Evolutionary conservation across 148 eudicot genomes (phyloP).

Genomic region (Vaccinium darrowii): DNA sequence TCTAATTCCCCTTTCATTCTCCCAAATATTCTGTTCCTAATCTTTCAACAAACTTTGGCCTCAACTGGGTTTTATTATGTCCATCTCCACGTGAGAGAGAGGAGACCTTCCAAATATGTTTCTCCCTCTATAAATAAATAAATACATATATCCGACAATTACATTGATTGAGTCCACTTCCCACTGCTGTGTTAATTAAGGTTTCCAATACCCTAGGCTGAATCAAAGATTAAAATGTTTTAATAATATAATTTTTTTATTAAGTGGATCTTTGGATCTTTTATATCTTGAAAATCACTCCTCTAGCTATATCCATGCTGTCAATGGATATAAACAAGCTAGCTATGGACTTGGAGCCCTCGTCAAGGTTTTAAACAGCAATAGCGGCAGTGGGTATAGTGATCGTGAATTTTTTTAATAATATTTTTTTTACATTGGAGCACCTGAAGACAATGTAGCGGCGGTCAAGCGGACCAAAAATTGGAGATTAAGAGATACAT

Average conservation of each 20-base stretch:
- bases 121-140: background rate
- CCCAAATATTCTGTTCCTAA: slow-evolving; percentile 58
- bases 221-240: slow-evolving; percentile 29
- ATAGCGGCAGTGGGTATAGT: too few relatives aligned
- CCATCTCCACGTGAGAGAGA: slow-evolving; percentile 37
- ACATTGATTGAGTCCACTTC: slow-evolving; percentile 36
- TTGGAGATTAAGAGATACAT: too few relatives aligned
- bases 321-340: slow-evolving; percentile 16
- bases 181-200: slow-evolving; percentile 22
- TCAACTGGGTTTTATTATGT: slow-evolving; percentile 53
- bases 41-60: slow-evolving; percentile 52
- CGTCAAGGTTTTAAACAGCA: too few relatives aligned
- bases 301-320: slow-evolving; percentile 21
- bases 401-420: too few relatives aligned
- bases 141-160: background rate
- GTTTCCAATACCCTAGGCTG: slow-evolving; percentile 51
- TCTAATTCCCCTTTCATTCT: slow-evolving; percentile 56
- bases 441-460: too few relatives aligned
- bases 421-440: too few relatives aligned
- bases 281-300: slow-evolving; percentile 25
- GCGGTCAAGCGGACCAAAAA: too few relatives aligned
- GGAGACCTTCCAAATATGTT: slow-evolving; percentile 4
- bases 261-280: slow-evolving; percentile 24
- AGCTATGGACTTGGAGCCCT: background rate
- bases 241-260: background rate